Evolutionary conservation across 1,284 basidiomycete species (phyloP).

Genomic region (Erythrobasidium hasegawianum): DNA sequence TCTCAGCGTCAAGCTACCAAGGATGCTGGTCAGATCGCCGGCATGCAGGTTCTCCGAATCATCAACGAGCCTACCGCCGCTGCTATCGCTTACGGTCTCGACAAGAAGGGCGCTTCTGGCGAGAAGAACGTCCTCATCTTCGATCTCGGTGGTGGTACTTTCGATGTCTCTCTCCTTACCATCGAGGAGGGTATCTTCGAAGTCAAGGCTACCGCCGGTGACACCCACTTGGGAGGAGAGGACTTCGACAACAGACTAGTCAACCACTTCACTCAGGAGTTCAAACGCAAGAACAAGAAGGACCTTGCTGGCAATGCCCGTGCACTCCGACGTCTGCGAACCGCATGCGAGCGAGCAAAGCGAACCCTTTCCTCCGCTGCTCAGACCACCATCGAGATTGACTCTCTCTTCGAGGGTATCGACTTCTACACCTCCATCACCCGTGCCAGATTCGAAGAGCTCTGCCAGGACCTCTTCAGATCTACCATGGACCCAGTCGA

Average conservation of each 20-base stretch:
- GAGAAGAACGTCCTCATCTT: slow-evolving; percentile 95
- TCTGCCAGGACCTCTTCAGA: slow-evolving; percentile 96
- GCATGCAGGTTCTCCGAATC: slow-evolving; percentile 89
- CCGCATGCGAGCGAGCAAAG: slow-evolving; percentile 98
- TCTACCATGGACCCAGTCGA: slow-evolving; percentile 95
- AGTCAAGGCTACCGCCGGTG: slow-evolving; percentile 98
- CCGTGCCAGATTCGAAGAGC: slow-evolving; percentile 97
- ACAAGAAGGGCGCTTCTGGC: slow-evolving; percentile 73
- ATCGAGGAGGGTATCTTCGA: slow-evolving; percentile 99
- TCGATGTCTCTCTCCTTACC: slow-evolving; percentile 96
- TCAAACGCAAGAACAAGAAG: slow-evolving; percentile 99
- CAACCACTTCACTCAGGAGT: slow-evolving; percentile 96
- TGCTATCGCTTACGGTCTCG: slow-evolving; percentile 88
- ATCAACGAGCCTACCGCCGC: slow-evolving; percentile 96
- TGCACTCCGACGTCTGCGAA: slow-evolving; percentile 94
- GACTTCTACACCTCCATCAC: slow-evolving; percentile 99
- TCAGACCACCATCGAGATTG: slow-evolving; percentile 96
- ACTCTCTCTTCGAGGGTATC: slow-evolving; percentile 89
- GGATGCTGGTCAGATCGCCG: slow-evolving; percentile 84
- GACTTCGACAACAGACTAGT: slow-evolving; percentile 98
- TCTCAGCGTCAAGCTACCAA: slow-evolving; percentile 94
- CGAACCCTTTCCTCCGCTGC: slow-evolving; percentile 94
- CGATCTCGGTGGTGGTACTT: slow-evolving; percentile 98
- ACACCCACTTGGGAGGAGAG: slow-evolving; percentile 98
- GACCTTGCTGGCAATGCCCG: slow-evolving; percentile 88